Percentiles rank a stretch among this genome's conserved stretches.
Evolutionary conservation across 208 protist species (phyloP).

Genomic region (Crithidia bombi): DNA sequence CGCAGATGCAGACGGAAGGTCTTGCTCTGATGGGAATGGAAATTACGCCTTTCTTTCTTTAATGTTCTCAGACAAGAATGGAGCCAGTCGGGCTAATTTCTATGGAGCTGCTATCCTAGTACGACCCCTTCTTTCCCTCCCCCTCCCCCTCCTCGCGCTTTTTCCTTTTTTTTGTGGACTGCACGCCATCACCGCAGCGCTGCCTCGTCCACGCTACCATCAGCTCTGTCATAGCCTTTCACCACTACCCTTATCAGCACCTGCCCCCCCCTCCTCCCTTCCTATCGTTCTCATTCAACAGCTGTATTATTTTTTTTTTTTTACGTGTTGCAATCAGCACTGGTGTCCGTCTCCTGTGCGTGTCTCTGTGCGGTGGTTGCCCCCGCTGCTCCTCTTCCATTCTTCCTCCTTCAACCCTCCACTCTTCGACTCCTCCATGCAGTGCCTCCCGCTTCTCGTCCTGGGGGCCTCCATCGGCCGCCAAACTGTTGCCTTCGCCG

Average conservation of each 20-base stretch:
- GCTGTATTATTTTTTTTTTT: constrained; percentile 10
- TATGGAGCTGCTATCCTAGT: no score
- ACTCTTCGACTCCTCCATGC: constrained; percentile 4
- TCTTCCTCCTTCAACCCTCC: not conserved
- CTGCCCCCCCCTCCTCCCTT: constrained; percentile 7
- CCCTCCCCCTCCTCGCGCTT: not conserved
- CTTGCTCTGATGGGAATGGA: no score
- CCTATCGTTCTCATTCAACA: constrained; percentile 14
- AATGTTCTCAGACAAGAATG: no score
- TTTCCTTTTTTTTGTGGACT: not conserved
- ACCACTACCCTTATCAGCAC: not conserved
- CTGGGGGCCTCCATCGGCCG: constrained; percentile 32
- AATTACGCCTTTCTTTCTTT: no score
- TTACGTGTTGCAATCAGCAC: not conserved
- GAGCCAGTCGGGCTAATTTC: no score
- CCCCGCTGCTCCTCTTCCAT: not conserved
- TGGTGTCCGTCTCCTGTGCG: no score
- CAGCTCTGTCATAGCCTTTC: not conserved
- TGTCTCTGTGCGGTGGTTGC: no score
- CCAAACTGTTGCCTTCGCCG: constrained; percentile 54
- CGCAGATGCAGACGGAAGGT: no score
- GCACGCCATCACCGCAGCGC: not conserved
- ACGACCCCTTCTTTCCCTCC: not conserved
- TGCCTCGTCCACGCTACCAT: no score
- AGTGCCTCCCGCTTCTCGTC: constrained; percentile 39